Base-by-base conservation (phyloP, 495 filamentous ascomycete species). In the Arthonia radiata region DNA sequence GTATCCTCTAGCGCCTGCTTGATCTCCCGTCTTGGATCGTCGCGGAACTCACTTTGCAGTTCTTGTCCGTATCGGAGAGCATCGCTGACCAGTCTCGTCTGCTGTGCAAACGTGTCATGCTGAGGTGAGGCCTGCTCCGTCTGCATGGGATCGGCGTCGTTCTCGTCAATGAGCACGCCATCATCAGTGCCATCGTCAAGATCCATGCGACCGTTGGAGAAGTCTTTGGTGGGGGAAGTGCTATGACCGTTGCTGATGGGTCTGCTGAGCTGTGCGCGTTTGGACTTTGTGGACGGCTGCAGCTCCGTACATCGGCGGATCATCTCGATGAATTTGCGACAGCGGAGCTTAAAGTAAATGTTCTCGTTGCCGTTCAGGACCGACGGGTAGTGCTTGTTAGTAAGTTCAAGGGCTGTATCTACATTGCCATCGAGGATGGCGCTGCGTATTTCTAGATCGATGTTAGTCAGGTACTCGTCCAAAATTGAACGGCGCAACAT, bases 281-380 rank as follows among this genome's bases (percentile, higher is more conserved):
- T 9, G 16, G 6, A 12, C 11, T 4, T 18, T 11, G 6, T 13
- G 3, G 24, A 14, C 23, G 1, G 27, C 30, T 61, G 54, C 6
- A 74, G 49, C 34, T 92, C 79, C 9, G 67, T 71, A 31, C 64
- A 71, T 31, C 60, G 65, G 14, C 81, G 70, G 36, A 92, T 83
- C 78, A 97, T 90, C 48, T 97, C 86, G 26, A 94, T 65, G 40
- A 93, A 90, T 47, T 83, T 91, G 35, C 79, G 64, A 41, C 86
- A 91, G 31, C 71, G 65, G 25, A 99, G 55, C 30, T 77, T 71
- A 49, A 94, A 99, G 44, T 80, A 73, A 15, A 93, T 81, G 22
- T 81, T 70, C 17, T 78, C 67, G 36, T 90, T 77, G n/a, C 78
- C 64, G 22, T 65, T 57, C 7, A 99, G 58, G 4, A 94, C 86